Evolutionary conservation across 495 filamentous ascomycete species (phyloP), one percentile per base, ranked within the genome.

Genomic region (Podospora bellae-mahoneyi): DNA sequence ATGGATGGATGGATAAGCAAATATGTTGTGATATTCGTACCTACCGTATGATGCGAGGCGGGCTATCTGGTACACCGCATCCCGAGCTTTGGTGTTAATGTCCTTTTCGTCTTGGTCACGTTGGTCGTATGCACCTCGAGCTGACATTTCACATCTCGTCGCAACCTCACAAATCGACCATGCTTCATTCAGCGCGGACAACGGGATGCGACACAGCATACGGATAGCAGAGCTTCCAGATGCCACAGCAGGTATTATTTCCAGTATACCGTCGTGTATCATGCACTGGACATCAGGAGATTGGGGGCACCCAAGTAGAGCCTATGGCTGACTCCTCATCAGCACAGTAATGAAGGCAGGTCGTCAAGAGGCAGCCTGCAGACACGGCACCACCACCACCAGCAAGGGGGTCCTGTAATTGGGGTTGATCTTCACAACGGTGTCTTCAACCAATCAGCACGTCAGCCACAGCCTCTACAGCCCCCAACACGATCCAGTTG

Each of bases 371-470:
- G 48, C 65, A 66, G 55, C 26, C 32, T 15, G 39, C 13, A 34
- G 27, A 9, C 61, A 48, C 39, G 39, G 39, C 39, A 48, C 39
- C 39, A 63, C n/a, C 61, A 39, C 30, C 28, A 48, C 15, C 34
- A 39, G 18, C 61, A 28, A 26, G 61, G 61, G 61, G 44, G 10
- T 16, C 18, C 34, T 59, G 66, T 66, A 65, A 71, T 68, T 68
- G 66, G 69, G 27, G n/a, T 48, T 44, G 23, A 4, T 66, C 53
- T 20, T 18, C 62, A 57, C 65, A 68, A 59, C 48, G 59, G 62
- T 16, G 28, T 3, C 1, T n/a, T 16, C 26, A 30, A 7, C 69
- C 69, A 71, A 71, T 71, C 69, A 71, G 15, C 6, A 62, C 20
- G 20, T 28, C 28, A 16, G n/a, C 18, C 19, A n/a, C 27, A 9